Evolutionary conservation across 352 stramenopile genomes (phyloP), one percentile per base, ranked within the genome.

Genomic region (Globisporangium spiculum): DNA sequence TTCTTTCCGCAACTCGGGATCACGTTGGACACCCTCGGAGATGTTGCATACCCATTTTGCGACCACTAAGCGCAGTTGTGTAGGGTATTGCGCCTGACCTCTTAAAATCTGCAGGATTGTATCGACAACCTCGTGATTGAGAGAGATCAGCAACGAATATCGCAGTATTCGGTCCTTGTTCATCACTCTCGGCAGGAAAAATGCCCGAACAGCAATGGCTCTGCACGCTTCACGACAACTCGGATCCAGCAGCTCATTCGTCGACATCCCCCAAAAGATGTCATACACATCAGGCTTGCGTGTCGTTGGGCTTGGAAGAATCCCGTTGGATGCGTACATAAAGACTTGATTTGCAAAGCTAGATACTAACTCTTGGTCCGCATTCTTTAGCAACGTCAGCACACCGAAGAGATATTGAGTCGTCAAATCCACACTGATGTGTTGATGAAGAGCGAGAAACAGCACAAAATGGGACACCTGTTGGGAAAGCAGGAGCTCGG

Each of bases 121-220:
- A 18, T 38, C 27, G 10, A 66, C 61, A n/a, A 60, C 20, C 14
- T 32, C 27, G 52, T 52, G 48, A 30, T 32, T 50, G 27, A 66
- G 14, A n/a, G 46, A 20, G 24, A 66, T 60, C 3, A 30, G 32
- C 48, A 38, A 24, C 22, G 61, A 66, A 34, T 66, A 66, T 16
- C 48, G 48, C 5, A 67, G 30, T 9, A 67, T 36, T 30, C 61
- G 61, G 24, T 53, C 34, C 14, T 59, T 16, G 16, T 18, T 67
- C 48, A 60, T 67, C 48, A 67, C 34, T 20, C 24, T 38, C 9
- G 34, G 8, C 41, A 56, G 61, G n/a, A 60, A 60, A 56, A 67
- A 60, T 22, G 34, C 32, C 34, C 18, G 14, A 22, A 67, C 22
- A 36, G n/a, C 61, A 27, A 60, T 48, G 3, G 16, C 14, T 10